Evolutionary conservation across 1,284 basidiomycete genomes (phyloP), one percentile per base, ranked within the genome.

Genomic region (Moniliella sp.): DNA sequence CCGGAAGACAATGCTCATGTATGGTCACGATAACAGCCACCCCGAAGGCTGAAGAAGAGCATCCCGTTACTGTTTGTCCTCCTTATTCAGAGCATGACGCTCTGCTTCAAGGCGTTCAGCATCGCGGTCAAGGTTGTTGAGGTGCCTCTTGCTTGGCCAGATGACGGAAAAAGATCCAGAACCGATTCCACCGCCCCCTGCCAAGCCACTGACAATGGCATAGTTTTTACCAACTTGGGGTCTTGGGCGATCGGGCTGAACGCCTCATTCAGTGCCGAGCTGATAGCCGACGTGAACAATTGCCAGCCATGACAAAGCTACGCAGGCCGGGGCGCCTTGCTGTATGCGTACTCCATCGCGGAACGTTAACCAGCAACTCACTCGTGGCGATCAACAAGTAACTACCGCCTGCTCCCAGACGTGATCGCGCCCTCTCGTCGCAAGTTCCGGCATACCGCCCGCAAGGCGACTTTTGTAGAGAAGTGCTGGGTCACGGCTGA

Each of bases 321-420:
- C 59, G 49, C 63, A 64, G 61, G 37, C 52, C 44, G 60, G 82
- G 37, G 76, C 79, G 65, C 77, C 82, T n/a, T 78, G 81, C n/a
- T n/a, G n/a, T n/a, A n/a, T n/a, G n/a, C n/a, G 57, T 82, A 82
- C 61, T 86, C 81, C 43, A 67, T 51, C 32, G 62, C 12, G 79
- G 82, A 61, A 86, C 79, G 5, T 75, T 78, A 1, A 79, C 78
- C 33, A 86, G 69, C 52, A 86, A 80, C 64, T 67, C 67, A n/a
- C 62, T 64, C 30, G 65, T 33, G 25, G 64, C 67, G 13, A 66
- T 63, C n/a, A 67, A 43, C 14, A 58, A 43, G 54, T 64, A 64
- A 5, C 64, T 49, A 64, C 65, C 12, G 63, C 48, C 46, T 65
- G 64, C 33, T 54, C 51, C 61, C 62, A 63, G 23, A 67, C 54